Evolutionary conservation across 1,284 basidiomycete species (phyloP), one percentile per base, ranked within the genome.

Genomic region (Uromyces viciae-fabae): DNA sequence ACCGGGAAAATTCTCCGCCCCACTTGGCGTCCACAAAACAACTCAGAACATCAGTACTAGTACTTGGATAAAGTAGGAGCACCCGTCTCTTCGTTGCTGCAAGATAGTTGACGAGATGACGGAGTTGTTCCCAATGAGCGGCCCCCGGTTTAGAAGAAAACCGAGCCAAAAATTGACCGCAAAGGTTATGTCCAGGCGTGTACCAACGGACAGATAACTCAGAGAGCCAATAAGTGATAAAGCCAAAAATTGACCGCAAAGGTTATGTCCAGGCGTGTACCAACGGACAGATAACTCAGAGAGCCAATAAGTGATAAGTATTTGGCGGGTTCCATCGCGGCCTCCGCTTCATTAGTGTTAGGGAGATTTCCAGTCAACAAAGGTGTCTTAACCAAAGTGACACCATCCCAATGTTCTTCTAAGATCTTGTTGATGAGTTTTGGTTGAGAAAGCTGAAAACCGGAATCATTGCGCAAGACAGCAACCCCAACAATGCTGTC

Each of bases 21-120:
- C 73, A 76, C 36, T 42, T 46, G 8, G 62, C 75, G 28, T 76
- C 62, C 4, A 33, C n/a, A 25, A 66, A 76, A 25, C 71, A 73
- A 4, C 2, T 5, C 4, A 69, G 38, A 25, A 8, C 38, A 2
- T 36, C 17, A 2, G 4, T 8, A n/a, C 11, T 14, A 2, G 3
- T 4, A 2, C 15, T 5, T 2, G 71, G 71, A 36, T 11, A 33
- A 3, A 73, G 25, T 1, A 3, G 3, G 22, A 56, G 42, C 2
- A 1, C 2, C 42, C 25, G 15, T 8, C 54, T 31, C 17, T 28
- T 49, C 14, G 71, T 52, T 7, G 9, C 46, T 2, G 31, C 49
- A 4, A 73, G 2, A 38, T 73, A 73, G 46, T 56, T 52, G 11
- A 73, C 7, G 3, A 73, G 19, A 9, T 73, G 71, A 1, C 49